These are phyloP conservation scores for Scenedesmus sp. DNA, from an alignment of 163 green algal genomes.

Conservation along the genomic window DNA sequence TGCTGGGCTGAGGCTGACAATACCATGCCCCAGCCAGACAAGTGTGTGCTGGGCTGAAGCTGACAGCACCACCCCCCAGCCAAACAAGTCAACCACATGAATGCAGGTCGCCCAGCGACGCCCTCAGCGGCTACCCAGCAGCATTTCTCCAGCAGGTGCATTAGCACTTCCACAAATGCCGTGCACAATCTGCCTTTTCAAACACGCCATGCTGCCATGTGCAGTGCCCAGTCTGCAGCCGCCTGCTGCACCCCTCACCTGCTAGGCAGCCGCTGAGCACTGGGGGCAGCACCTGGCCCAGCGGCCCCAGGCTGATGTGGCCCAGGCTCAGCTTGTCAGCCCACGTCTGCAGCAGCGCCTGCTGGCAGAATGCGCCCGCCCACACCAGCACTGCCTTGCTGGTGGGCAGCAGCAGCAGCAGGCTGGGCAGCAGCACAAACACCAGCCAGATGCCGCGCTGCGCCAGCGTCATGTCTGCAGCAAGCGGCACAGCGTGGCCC, in stretches of 20 bases:
- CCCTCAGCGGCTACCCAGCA: no score
- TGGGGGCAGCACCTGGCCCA: slow-evolving; percentile 13
- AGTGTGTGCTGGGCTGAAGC: no score
- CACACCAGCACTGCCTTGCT: slow-evolving; percentile 4
- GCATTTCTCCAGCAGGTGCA: no score
- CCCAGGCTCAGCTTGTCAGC: background rate
- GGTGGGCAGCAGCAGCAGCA: slow-evolving; percentile 46
- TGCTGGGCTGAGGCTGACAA: no score
- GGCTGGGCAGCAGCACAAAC: slow-evolving; percentile 49
- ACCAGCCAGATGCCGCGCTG: slow-evolving; percentile 36
- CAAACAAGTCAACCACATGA: no score
- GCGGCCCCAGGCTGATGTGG: background rate
- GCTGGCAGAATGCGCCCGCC: slow-evolving; percentile 22
- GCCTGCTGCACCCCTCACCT: background rate
- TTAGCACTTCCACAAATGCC: no score
- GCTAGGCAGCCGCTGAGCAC: slow-evolving; percentile 36
- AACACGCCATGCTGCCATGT: no score
- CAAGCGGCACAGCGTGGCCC: background rate
- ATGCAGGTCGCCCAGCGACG: no score
- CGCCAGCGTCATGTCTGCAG: slow-evolving; percentile 36
- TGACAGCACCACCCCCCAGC: no score
- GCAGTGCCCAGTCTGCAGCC: background rate
- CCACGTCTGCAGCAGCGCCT: slow-evolving; percentile 39
- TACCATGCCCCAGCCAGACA: no score
- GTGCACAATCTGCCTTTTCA: no score